Conservation (phyloP, 345 rosid species). For the Boechera stricta region DNA sequence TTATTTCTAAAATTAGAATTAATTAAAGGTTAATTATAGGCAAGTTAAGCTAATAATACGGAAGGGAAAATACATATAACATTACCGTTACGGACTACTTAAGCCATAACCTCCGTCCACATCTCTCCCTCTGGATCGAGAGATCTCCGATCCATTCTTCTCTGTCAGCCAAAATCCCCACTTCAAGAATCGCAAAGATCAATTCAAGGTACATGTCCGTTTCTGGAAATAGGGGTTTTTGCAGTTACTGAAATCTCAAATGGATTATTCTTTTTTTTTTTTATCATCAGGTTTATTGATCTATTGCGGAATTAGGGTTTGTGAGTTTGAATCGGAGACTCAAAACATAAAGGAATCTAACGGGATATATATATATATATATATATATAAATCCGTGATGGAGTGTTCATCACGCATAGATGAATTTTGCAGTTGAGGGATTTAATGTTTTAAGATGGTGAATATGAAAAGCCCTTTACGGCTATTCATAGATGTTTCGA, state of each 20-base stretch:
- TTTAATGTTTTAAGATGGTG: slow-evolving; percentile 11
- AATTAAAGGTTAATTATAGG: slow-evolving; percentile 34
- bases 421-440: background rate
- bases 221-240: background rate
- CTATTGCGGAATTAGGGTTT: slow-evolving; percentile 42
- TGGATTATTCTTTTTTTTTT: background rate
- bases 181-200: slow-evolving; percentile 26
- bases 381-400: background rate
- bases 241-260: slow-evolving; percentile 21
- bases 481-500: slow-evolving; percentile 35
- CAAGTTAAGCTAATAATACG: slow-evolving; percentile 14
- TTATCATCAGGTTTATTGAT: slow-evolving; percentile 32
- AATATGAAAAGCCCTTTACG: slow-evolving; percentile 42
- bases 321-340: background rate
- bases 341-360: too few relatives aligned
- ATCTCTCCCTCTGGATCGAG: slow-evolving; percentile 37
- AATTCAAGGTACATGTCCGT: slow-evolving; percentile 32
- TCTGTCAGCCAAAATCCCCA: slow-evolving; percentile 1
- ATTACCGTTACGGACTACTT: slow-evolving; percentile 36
- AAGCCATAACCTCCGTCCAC: background rate
- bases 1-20: slow-evolving; percentile 22
- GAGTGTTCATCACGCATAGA: slow-evolving; percentile 14
- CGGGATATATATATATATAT: too few relatives aligned
- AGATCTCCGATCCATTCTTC: slow-evolving; percentile 34
- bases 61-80: background rate